phyloP scores from a whole-genome alignment of 495 filamentous ascomycete genomes.

The Aspergillus haitiensis region DNA sequence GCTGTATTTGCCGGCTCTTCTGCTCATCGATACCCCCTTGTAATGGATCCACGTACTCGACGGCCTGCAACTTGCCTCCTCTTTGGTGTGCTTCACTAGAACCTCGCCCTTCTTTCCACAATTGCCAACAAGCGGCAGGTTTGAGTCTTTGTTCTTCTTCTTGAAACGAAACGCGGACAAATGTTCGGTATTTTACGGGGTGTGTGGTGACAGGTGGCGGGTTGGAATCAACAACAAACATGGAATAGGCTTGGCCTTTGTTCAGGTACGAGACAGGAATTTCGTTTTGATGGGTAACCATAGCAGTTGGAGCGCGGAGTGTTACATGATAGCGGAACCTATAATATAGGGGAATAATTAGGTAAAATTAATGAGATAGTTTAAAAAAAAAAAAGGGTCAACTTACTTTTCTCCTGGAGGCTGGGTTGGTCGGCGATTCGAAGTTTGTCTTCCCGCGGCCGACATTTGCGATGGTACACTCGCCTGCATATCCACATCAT shows the following conservation, averaged over 20 bases:
- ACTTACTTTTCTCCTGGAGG: slow-evolving; percentile 53
- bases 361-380: slow-evolving; percentile 11
- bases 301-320: slow-evolving; percentile 92
- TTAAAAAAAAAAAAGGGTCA: slow-evolving; percentile 30
- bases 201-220: slow-evolving; percentile 48
- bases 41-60: slow-evolving; percentile 84
- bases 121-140: slow-evolving; percentile 82
- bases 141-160: slow-evolving; percentile 83
- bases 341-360: slow-evolving; percentile 27
- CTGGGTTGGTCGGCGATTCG: slow-evolving; percentile 27
- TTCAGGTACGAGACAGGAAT: slow-evolving; percentile 95
- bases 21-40: slow-evolving; percentile 67
- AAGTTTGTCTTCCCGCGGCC: slow-evolving; percentile 27
- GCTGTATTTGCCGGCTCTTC: slow-evolving; percentile 71
- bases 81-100: slow-evolving; percentile 86
- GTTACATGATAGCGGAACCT: slow-evolving; percentile 92
- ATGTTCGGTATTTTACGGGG: slow-evolving; percentile 72
- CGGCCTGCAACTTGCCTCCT: slow-evolving; percentile 82
- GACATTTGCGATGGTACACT: slow-evolving; percentile 33
- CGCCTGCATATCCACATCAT: slow-evolving; percentile 47
- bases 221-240: slow-evolving; percentile 69
- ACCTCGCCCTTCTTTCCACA: slow-evolving; percentile 94
- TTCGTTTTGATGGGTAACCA: slow-evolving; percentile 83
- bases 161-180: slow-evolving; percentile 88
- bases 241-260: slow-evolving; percentile 87